A percentile compares a stretch with the other conserved stretches of the same genome.
phyloP scores from a whole-genome alignment of 208 protist species.

The Leishmania guyanensis region DNA sequence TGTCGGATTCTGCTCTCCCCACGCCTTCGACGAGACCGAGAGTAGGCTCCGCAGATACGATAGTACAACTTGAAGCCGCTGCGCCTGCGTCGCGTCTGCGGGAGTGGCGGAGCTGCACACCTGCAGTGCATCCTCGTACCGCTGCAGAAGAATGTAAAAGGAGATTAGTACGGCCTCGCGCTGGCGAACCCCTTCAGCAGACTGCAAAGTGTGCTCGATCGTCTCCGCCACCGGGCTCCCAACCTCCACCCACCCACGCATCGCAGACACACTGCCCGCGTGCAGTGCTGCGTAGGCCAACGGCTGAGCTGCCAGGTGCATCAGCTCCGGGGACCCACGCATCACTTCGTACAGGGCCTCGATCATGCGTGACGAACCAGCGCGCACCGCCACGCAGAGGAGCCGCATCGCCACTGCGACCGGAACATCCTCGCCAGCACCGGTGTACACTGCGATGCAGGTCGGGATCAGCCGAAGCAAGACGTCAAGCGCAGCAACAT shows the following conservation, averaged over 20 bases:
- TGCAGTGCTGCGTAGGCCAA: constrained; percentile 53
- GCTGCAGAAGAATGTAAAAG: constrained; percentile 72
- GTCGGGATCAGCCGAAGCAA: constrained; percentile 46
- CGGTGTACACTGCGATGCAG: constrained; percentile 37
- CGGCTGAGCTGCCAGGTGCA: constrained; percentile 46
- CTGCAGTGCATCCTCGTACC: constrained; percentile 66
- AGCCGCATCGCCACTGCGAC: constrained; percentile 53
- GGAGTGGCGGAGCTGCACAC: constrained; percentile 45
- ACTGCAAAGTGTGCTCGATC: constrained; percentile 58
- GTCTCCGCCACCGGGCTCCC: constrained; percentile 45
- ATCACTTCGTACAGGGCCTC: constrained; percentile 50
- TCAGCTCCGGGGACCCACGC: constrained; percentile 23
- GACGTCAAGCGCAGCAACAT: constrained; percentile 54
- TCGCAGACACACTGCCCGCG: constrained; percentile 34
- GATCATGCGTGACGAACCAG: constrained; percentile 40
- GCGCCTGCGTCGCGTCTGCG: constrained; percentile 41
- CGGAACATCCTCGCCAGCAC: constrained; percentile 30
- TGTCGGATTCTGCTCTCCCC: background rate
- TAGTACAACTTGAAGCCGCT: constrained; percentile 61
- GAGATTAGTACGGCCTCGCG: constrained; percentile 49
- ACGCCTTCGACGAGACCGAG: constrained; percentile 20
- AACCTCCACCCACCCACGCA: constrained; percentile 59
- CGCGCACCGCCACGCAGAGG: constrained; percentile 60
- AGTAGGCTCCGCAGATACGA: constrained; percentile 68
- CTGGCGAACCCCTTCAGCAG: constrained; percentile 19